Conservation (phyloP, 1,139 yeast genomes). For the Yamadazyma taylorii region DNA sequence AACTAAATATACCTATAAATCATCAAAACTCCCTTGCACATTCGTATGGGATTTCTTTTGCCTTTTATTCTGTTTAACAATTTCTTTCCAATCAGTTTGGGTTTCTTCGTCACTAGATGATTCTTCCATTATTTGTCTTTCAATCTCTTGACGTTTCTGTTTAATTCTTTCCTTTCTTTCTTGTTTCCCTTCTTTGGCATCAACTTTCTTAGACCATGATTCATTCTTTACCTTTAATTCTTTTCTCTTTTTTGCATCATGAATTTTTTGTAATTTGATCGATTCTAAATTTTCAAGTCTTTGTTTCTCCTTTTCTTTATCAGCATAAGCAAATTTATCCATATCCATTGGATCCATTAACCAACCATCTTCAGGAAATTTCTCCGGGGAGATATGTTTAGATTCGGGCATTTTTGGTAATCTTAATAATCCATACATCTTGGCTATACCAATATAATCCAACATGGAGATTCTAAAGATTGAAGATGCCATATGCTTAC, state of each 20-base stretch:
- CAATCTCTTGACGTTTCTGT: conserved; percentile 62
- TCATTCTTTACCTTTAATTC: conserved; percentile 53
- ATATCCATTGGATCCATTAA: conserved; percentile 59
- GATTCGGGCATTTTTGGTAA: conserved; percentile 96
- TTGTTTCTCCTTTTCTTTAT: conserved; percentile 60
- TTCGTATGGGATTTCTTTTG: conserved; percentile 35
- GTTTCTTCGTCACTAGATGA: conserved; percentile 46
- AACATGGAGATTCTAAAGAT: conserved; percentile 75
- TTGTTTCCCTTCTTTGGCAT: conserved; percentile 60
- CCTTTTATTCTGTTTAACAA: conserved; percentile 65
- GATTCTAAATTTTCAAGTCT: conserved; percentile 60
- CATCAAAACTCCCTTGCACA: conserved; percentile 72
- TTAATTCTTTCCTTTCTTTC: conserved; percentile 66
- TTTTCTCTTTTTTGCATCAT: conserved; percentile 50
- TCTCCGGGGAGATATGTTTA: conserved; percentile 45
- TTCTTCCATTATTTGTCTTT: conserved; percentile 52
- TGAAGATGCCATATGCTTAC: conserved; percentile 88
- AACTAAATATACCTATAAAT: conserved; percentile 51
- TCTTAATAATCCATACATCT: conserved; percentile 75
- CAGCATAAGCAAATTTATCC: conserved; percentile 65
- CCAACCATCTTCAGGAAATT: conserved; percentile 71
- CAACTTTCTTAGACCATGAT: conserved; percentile 79
- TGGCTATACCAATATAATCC: conserved; percentile 73
- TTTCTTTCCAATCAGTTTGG: conserved; percentile 84
- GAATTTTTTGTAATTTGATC: conserved; percentile 42